These are phyloP conservation scores for Tolypocladium guangdongense DNA, from an alignment of 2,329 filamentous ascomycete genomes.

Conservation along the genomic window DNA sequence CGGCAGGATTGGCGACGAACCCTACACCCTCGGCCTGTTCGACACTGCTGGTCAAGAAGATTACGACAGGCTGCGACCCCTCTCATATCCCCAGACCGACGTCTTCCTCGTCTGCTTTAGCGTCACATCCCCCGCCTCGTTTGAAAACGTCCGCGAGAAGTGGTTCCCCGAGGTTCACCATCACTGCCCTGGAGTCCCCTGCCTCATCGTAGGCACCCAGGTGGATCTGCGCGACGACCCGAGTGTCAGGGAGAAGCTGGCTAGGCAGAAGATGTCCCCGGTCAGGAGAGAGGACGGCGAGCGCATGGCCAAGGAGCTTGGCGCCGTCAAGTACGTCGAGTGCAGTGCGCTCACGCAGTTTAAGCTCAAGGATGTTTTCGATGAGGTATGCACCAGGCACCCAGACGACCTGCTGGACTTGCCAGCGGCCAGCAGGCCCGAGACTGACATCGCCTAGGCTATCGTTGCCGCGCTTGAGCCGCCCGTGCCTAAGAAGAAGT, in stretches of 20 bases:
- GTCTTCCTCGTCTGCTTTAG: constrained; percentile 99
- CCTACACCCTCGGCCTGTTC: constrained; percentile 92
- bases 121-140: constrained; percentile 92
- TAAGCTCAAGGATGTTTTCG: constrained; percentile 98
- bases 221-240: constrained; percentile 88
- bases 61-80: constrained; percentile 91
- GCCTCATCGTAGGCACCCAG: constrained; percentile 95
- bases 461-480: constrained; percentile 94
- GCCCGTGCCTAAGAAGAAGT: constrained; percentile 68
- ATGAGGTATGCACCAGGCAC: constrained; percentile 60
- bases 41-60: constrained; percentile 99
- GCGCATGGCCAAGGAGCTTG: constrained; percentile 92
- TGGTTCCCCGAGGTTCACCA: constrained; percentile 99
- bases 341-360: constrained; percentile 97
- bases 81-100: constrained; percentile 97
- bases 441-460: constrained; percentile 45
- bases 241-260: constrained; percentile 78
- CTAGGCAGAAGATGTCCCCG: constrained; percentile 92
- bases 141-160: constrained; percentile 98
- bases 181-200: constrained; percentile 95
- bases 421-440: neutral
- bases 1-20: constrained; percentile 92
- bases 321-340: constrained; percentile 97
- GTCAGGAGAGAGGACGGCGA: constrained; percentile 90
- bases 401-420: neutral